Base-by-base conservation (phyloP, 2,329 filamentous ascomycete genomes). In the Fusarium compactum region DNA sequence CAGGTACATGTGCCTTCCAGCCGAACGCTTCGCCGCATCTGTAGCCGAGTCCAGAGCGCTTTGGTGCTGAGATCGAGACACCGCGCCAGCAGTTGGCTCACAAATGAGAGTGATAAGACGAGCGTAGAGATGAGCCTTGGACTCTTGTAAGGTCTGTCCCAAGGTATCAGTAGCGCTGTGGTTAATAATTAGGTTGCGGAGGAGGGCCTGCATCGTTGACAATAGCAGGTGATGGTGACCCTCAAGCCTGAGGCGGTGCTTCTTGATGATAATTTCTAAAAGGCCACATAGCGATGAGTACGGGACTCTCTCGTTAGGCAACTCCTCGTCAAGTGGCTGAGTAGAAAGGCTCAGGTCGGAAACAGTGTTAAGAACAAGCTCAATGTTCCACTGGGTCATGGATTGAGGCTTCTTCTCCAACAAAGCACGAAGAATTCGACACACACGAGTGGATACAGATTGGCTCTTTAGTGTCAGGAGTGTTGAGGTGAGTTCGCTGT, bases 201-300 rank as follows among this genome's bases (percentile, higher is more conserved):
- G 82, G n/a, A 91, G 84, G 6, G 84, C 79, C 71, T 89, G 86
- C 62, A 91, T 79, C 4, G 83, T 79, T 38, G 83, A 78, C 48
- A 89, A 78, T 8, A 90, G 81, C 46, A 90, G 79, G 73, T 90
- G 89, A 71, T 89, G 88, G 67, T 89, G 89, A 3, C 88, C 88
- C 71, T 90, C 85, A 3, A 91, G 81, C 12, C 89, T 87, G 45
- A 88, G 82, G 7, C 89, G 82, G 76, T 91, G 87, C 50, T 87
- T 86, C 74, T 85, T 85, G 74, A 91, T 85, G 40, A 91, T 79
- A 24, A 82, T 79, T 58, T 88, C 86, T 22, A 88, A 79, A 11
- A 91, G 80, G 56, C 82, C 84, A 79, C 85, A 89, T 18, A 87
- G 78, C 74, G 80, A 80, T 3, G 80, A 74, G 73, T 83, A 89